Evolutionary conservation across 306 rosid genomes (phyloP).

Genomic region (Abrus precatorius): DNA sequence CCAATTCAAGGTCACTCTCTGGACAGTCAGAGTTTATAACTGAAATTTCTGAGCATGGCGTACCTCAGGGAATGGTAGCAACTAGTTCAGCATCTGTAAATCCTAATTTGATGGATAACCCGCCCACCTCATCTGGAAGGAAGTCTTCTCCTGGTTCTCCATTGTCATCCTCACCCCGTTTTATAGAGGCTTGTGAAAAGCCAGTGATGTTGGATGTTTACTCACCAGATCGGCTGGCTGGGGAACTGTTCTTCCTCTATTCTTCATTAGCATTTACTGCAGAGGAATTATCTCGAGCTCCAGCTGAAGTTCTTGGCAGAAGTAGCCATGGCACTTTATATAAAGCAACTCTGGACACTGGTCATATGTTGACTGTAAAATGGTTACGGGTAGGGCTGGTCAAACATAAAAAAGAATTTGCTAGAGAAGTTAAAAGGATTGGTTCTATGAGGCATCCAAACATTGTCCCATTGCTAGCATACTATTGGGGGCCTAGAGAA

Average conservation of each 20-base stretch:
- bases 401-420: conserved; percentile 94
- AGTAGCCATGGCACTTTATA: conserved; percentile 98
- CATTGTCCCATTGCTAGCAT: conserved; percentile 87
- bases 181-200: conserved; percentile 76
- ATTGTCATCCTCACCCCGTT: conserved; percentile 81
- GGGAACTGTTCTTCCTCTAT: conserved; percentile 88
- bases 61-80: conserved; percentile 63
- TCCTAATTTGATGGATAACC: conserved; percentile 74
- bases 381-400: conserved; percentile 98
- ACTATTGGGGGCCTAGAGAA: conserved; percentile 99
- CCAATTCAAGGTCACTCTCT: conserved; percentile 82
- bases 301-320: conserved; percentile 99
- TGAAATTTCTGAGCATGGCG: conserved; percentile 72
- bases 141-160: conserved; percentile 87
- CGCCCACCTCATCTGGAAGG: conserved; percentile 80
- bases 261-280: conserved; percentile 84
- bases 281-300: conserved; percentile 98
- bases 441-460: conserved; percentile 93
- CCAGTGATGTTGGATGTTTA: conserved; percentile 89
- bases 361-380: conserved; percentile 94
- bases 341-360: conserved; percentile 93
- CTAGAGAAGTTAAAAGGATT: conserved; percentile 91
- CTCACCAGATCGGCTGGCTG: conserved; percentile 97
- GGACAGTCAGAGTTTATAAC: conserved; percentile 76
- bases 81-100: conserved; percentile 67